Base-by-base conservation (phyloP, 345 rosid genomes). In the Streptanthus diversifolius region DNA sequence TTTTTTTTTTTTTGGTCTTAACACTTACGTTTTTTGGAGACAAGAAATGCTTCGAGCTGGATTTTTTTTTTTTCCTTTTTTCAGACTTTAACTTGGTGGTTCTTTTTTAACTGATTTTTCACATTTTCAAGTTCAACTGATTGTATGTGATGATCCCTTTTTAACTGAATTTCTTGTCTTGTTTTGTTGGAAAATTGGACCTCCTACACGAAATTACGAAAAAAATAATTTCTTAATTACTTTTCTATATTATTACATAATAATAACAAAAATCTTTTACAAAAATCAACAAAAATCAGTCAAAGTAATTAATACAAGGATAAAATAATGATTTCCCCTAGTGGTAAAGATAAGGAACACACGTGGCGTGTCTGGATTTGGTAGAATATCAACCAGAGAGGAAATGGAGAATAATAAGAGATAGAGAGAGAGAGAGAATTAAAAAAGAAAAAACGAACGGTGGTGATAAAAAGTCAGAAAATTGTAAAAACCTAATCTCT, bases 371-470 rank as follows among this genome's bases (percentile, higher is more conserved):
- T 1, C 8, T 48, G 29, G 21, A 48, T 58, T 74, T 47, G 78
- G 53, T 66, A 39, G 7, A 69, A 77, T 62, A 49, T 14, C 39
- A 62, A 70, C 27, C 19, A 45, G 57, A 56, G 52, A 69, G 15
- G 63, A 6, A 40, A 59, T 43, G 39, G 54, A 47, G 15, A 22
- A 53, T 7, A 8, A 27, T 11, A 51, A 1, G 57, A 12, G 32
- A 29, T 5, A 71, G 11, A 43, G 17, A 52, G 7, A 27, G 18
- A 43, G 25, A 2, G 17, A 14, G 35, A 24, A 55, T 72, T 67
- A 25, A 33, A 1, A 3, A 7, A 9, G 33, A 14, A 24, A 33
- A 64, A 87, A 87, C 86, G 67, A 85, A 87, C 95, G 91, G 95
- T 82, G 88, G 43, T 83, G 95, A 89, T 85, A 87, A 76, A 69